Conservation (phyloP, 345 rosid genomes). For the Boechera retrofracta region DNA sequence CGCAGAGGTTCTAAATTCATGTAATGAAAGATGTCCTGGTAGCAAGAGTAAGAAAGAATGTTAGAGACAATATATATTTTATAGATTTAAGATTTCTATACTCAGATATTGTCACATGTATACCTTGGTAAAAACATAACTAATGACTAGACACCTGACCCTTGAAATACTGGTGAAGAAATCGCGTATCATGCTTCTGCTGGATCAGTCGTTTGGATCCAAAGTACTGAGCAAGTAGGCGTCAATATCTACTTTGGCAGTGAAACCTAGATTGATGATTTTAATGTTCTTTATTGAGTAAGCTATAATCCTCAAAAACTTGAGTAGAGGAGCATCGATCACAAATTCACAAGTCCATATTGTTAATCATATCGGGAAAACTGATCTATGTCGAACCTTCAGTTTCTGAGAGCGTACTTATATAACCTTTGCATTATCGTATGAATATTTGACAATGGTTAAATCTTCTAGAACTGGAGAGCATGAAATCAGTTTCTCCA, state of each 20-base stretch:
- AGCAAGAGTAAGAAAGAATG: neutral
- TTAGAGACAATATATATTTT: neutral
- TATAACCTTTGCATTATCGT: neutral
- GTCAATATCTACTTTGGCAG: neutral
- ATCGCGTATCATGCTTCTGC: neutral
- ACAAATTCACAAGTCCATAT: neutral
- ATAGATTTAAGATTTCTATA: neutral
- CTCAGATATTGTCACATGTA: neutral
- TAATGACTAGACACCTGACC: neutral
- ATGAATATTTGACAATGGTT: neutral
- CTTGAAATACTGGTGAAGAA: neutral
- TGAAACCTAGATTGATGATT: neutral
- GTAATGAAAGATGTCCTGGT: neutral
- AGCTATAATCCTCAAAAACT: neutral
- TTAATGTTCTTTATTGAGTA: neutral
- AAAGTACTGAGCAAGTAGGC: neutral
- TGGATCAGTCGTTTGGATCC: neutral
- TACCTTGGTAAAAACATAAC: neutral
- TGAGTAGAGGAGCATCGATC: neutral
- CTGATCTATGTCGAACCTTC: neutral
- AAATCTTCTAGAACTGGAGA: slow-evolving; percentile 1
- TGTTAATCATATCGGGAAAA: neutral
- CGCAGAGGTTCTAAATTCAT: neutral
- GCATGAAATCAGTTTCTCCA: neutral
- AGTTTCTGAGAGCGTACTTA: neutral